Conservation (phyloP, 768 basidiomycete species). For the Termitomyces heimii region DNA sequence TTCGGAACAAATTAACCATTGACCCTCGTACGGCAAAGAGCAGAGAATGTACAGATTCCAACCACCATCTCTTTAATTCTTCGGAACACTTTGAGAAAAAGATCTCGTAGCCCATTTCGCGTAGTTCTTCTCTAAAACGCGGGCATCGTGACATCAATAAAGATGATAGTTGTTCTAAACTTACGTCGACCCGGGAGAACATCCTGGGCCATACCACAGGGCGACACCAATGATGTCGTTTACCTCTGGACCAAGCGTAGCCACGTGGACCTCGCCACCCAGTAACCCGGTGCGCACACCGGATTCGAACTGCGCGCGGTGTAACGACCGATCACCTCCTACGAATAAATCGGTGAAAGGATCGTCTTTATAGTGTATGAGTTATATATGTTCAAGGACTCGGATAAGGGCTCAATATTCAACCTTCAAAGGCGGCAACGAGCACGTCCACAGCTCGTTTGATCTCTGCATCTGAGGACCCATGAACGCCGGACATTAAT, state of each 20-base stretch:
- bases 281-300: slow-evolving; percentile 17
- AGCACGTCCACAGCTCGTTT: slow-evolving; percentile 5
- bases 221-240: slow-evolving; percentile 24
- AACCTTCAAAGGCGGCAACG: slow-evolving; percentile 8
- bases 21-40: neutral
- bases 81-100: slow-evolving; percentile 17
- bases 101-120: slow-evolving; percentile 20
- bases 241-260: slow-evolving; percentile 14
- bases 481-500: neutral
- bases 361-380: slow-evolving; percentile 10
- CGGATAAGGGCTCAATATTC: slow-evolving; percentile 6
- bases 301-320: slow-evolving; percentile 14
- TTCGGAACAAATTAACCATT: neutral
- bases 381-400: neutral
- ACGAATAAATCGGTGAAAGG: slow-evolving; percentile 12
- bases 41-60: slow-evolving; percentile 15
- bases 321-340: slow-evolving; percentile 15
- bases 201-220: slow-evolving; percentile 25
- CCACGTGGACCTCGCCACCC: slow-evolving; percentile 22
- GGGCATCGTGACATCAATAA: neutral
- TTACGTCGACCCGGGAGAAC: slow-evolving; percentile 17
- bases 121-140: slow-evolving; percentile 19
- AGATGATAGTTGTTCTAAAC: neutral
- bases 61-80: slow-evolving; percentile 22
- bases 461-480: slow-evolving; percentile 6